Percentiles rank a stretch among this genome's conserved stretches.
These are phyloP conservation scores for Lactifluus hygrophoroides DNA, from an alignment of 768 basidiomycete genomes.

Conservation along the genomic window DNA sequence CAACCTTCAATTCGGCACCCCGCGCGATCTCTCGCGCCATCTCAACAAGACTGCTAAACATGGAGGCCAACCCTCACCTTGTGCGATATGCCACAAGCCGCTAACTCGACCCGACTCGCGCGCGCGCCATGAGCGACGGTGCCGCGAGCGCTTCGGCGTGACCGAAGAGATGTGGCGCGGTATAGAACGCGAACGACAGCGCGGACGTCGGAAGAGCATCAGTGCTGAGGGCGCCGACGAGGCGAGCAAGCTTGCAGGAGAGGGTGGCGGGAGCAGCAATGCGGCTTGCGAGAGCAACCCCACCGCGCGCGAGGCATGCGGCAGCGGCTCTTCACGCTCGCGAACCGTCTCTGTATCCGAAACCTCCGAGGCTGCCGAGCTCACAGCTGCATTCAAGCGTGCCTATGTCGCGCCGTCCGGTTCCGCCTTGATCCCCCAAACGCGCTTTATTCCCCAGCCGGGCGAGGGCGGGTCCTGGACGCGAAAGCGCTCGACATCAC, in stretches of 20 bases:
- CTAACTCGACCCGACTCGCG: slow-evolving; percentile 15
- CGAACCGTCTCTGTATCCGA: slow-evolving; percentile 12
- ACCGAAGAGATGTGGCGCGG: slow-evolving; percentile 19
- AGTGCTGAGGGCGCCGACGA: slow-evolving; percentile 8
- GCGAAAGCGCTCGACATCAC: slow-evolving; percentile 5
- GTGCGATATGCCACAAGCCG: slow-evolving; percentile 16
- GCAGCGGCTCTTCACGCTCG: slow-evolving; percentile 6
- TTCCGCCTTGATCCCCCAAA: neutral
- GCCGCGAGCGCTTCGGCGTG: slow-evolving; percentile 19
- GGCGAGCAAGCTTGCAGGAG: neutral
- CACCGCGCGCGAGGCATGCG: neutral
- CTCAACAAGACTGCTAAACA: slow-evolving; percentile 15
- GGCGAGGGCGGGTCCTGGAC: slow-evolving; percentile 3
- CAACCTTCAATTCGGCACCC: slow-evolving; percentile 18
- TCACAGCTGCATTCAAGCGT: neutral
- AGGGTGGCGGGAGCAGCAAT: neutral
- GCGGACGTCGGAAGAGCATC: slow-evolving; percentile 13
- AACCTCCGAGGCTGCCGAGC: neutral
- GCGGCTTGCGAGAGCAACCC: neutral
- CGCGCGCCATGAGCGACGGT: slow-evolving; percentile 15
- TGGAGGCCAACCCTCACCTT: slow-evolving; percentile 14
- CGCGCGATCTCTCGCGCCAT: slow-evolving; percentile 15
- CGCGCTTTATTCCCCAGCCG: neutral
- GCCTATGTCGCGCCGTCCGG: slow-evolving; percentile 3
- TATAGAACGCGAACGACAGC: slow-evolving; percentile 14